Base-by-base conservation (phyloP, 2,329 filamentous ascomycete species). In the Xylariaceae sp. region DNA sequence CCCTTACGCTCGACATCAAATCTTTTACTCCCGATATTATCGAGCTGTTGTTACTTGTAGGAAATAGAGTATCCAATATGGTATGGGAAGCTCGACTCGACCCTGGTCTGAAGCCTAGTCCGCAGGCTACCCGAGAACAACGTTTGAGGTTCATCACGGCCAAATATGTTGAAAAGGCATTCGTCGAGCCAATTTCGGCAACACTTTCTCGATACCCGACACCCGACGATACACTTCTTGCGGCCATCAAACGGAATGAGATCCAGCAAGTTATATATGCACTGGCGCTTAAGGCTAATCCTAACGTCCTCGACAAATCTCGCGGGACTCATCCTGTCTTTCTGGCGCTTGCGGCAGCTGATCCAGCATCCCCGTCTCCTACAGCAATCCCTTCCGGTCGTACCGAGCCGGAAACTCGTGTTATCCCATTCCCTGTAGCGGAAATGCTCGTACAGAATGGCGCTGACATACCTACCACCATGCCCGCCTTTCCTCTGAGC, bases 11-110 rank as follows among this genome's bases (percentile, higher is more conserved):
- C 32, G 93, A 98, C 61, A 94, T 94, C 52, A 90, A 87, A 40
- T 96, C 90, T 0, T 98, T 98, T 63, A 97, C 93, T 3, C 85
- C 87, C 54, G 94, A 98, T 71, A 95, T 97, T 61, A 86, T 98
- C 62, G 94, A 98, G 61, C 77, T 98, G 36, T 76, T 98, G 32
- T 73, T 96, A 43, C 82, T 91, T 44, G 82, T 98, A 48, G 94
- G 94, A 48, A 98, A 98, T 62, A 81, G 90, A 38, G 82, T 96
- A 38, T 93, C 90, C 55, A 98, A 98, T 65, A 91, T 91, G 83
- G 76, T 98, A 16, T 98, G 90, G 89, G 93, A 98, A 68, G 84
- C 89, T 12, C 87, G 72, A 47, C 73, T 97, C 18, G 89, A 96
- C 44, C 76, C 76, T 18, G 69, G 76, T 4, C 57, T 78, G 34